Evolutionary conservation across 257 asterid species (phyloP), one percentile per base, ranked within the genome.

Genomic region (Salvia rosmarinus): DNA sequence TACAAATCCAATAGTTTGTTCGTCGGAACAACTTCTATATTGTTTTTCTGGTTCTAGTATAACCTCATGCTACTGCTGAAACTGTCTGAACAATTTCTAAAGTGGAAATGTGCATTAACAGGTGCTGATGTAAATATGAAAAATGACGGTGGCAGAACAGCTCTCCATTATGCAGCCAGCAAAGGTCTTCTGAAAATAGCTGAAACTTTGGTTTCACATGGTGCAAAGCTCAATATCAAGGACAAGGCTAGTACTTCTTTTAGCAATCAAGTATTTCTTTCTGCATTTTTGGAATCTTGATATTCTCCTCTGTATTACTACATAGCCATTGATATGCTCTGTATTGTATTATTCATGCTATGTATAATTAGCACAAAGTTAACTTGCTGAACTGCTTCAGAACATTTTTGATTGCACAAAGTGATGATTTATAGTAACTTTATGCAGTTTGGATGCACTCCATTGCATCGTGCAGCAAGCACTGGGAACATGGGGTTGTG

Each of bases 401-500:
- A 37, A 66, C 67, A 9, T 50, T 55, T 59, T 34, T 50, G 58
- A 70, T 28, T 71, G 2, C 47, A 25, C 43, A 73, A 70, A 32
- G 63, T 52, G 40, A 75, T 65, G 13, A 62, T 35, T 51, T 67
- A 68, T 12, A 19, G 37, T 67, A 43, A 43, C 32, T 66, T 64
- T 68, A 7, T 82, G 77, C 77, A 94, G 97, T 85, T 91, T 10
- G 99, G 99, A 55, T 89, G 95, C 84, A 88, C 96, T 59, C 96
- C 99, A 30, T 85, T 95, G 90, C 98, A 95, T 72, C 97, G 99
- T 57, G 98, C 99, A 79, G 97, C 99, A 56, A 91, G 98, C 86
- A 84, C 90, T 1, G 99, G 98, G 69, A 82, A 88, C 67, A 74
- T 81, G 46, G 85, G 64, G 55, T 63, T 94, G 76, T 88, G 90